Base-by-base conservation (phyloP, 495 filamentous ascomycete genomes). In the Penicillium odoratum region DNA sequence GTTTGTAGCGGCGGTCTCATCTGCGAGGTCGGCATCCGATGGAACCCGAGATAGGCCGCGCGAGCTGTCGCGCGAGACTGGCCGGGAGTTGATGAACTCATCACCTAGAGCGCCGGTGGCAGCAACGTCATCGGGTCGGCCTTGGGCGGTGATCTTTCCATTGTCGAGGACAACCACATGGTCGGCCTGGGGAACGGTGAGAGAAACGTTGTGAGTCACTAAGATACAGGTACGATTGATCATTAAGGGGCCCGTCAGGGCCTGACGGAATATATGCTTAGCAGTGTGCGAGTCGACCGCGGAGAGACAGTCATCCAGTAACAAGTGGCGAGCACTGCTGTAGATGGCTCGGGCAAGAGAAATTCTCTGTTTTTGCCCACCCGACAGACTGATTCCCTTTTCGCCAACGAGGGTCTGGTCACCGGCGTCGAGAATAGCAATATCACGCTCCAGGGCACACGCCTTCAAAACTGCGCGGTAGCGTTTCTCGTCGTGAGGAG, bases 271-370 rank as follows among this genome's bases (percentile, higher is more conserved):
- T 61, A 99, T 97, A 85, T 96, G 97, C 74, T 97, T 96, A 9
- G 92, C 93, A 1, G 94, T 98, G 65, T 99, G 94, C 7, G 95
- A 96, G 72, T 99, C 94, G n/a, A 99, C 94, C 16, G 94, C 94
- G 66, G 93, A 97, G 48, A 99, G 81, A 61, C 95, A 97, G 72
- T 99, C 94, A 68, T 99, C 94, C 31, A 99, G 76, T 5, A 99
- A 81, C 11, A 99, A 70, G 70, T 99, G 93, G 45, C 86, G 85
- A 15, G 92, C 93, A 71, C 88, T 91, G 57, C 90, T 95, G 70
- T 99, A 99, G 13, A 99, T 77, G 2, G 95, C 94, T 60, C 94
- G 85, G 15, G 94, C 94, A 25, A 99, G 79, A 28, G 95, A 98
- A 33, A 99, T 97, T 54, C 94, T 85, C 74, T 99, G 94, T 73